Evolutionary conservation across 352 stramenopile genomes (phyloP).

Genomic region (Phytophthora pseudosyringae): DNA sequence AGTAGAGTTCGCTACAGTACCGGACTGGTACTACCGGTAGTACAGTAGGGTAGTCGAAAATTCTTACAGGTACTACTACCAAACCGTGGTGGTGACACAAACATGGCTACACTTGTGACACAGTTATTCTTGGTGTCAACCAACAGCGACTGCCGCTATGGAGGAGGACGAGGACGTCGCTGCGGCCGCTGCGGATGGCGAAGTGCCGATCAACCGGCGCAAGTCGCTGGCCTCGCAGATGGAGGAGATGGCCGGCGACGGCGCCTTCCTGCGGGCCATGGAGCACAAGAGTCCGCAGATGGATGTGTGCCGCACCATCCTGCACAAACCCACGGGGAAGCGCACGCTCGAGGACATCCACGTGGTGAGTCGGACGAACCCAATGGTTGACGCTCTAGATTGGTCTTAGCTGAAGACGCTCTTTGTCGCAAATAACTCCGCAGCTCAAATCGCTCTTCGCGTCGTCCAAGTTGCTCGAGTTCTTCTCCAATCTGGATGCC

Average conservation of each 20-base stretch:
- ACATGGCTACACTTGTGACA: constrained; percentile 26
- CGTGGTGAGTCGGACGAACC: constrained; percentile 38
- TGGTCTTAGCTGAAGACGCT: background rate
- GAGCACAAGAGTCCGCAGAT: constrained; percentile 58
- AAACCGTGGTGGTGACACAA: background rate
- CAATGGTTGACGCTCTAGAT: background rate
- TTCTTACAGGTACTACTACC: too few species aligned
- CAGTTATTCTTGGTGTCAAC: background rate
- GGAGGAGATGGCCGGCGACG: constrained; percentile 47
- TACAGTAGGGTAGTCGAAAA: too few species aligned
- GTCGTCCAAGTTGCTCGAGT: constrained; percentile 78
- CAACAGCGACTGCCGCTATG: background rate
- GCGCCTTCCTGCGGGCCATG: constrained; percentile 50
- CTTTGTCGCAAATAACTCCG: background rate
- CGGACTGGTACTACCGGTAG: too few species aligned
- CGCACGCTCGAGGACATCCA: constrained; percentile 80
- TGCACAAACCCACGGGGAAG: constrained; percentile 57
- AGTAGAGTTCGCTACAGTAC: too few species aligned
- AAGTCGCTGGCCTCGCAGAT: constrained; percentile 58
- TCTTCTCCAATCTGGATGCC: constrained; percentile 82
- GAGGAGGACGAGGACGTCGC: constrained; percentile 11
- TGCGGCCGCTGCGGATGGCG: background rate
- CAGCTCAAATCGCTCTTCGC: constrained; percentile 81
- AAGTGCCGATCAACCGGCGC: constrained; percentile 14
- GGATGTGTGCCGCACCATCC: constrained; percentile 53